Evolutionary conservation across 1,284 basidiomycete species (phyloP), one percentile per base, ranked within the genome.

Genomic region (Stygiomarasmius scandens): DNA sequence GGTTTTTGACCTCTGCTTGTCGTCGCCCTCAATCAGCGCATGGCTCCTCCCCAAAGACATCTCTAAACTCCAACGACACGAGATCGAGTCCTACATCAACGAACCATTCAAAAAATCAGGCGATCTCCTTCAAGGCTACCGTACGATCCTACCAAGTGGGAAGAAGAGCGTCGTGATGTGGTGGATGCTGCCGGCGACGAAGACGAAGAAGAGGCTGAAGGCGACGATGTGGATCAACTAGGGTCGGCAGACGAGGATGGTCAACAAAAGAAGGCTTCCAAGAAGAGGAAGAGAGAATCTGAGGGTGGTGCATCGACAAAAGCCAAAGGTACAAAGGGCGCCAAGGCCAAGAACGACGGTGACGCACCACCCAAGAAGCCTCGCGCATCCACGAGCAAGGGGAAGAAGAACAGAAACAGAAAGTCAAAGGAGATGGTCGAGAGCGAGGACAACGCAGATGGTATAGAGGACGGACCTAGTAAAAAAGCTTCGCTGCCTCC

Each of bases 31-130:
- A 20, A n/a, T 6, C 46, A 57, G 95, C 75, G 84, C 93, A 43
- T 98, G 96, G 95, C 81, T 93, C 32, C 79, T 86, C 20, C 73
- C 89, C 5, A 90, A 90, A 66, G 95, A 97, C 70, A 85, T 98
- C 60, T 91, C 88, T 27, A 83, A 83, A 61, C 82, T 98, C 36
- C 85, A 87, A 66, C 73, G 78, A 27, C 85, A 92, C 69, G 92
- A 95, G 75, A 96, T 98, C 73, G 82, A 91, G 63, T 81, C 87
- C 5, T 97, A 87, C 75, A 85, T 97, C 72, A 80, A 77, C 65
- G 87, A 90, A 69, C 84, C 84, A 56, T 74, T 78, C 72, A 95
- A 93, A 77, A 87, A 86, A 69, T 84, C 81, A 34, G 86, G 84
- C 38, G 90, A 94, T 45, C 85, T 98, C 44, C 74, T 89, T 38